These are phyloP conservation scores for Mallotus nudiflorus DNA, from an alignment of 345 rosid species.

Conservation along the genomic window DNA sequence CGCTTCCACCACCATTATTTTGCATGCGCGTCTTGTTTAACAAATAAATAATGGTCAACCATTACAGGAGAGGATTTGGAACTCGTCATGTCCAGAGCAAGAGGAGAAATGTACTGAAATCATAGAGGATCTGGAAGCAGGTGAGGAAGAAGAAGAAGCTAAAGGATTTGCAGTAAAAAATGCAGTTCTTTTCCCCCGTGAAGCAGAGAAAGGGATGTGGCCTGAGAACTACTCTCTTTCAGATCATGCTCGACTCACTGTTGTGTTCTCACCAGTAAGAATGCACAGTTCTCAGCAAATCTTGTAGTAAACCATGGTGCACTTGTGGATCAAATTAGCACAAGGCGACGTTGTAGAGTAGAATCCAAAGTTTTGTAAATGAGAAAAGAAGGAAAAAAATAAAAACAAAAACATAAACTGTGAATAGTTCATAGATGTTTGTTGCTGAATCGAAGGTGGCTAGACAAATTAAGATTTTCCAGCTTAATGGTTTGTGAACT, in stretches of 20 bases:
- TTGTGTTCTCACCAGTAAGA: constrained; percentile 65
- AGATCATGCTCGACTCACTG: constrained; percentile 76
- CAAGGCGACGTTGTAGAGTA: not conserved
- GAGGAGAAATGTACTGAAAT: constrained; percentile 13
- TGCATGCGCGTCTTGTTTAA: not conserved
- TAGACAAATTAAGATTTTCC: not conserved
- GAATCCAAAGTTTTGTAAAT: not conserved
- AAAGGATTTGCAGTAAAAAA: constrained; percentile 67
- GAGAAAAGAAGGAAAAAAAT: not conserved
- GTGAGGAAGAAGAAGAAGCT: constrained; percentile 26
- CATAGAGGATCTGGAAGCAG: constrained; percentile 1
- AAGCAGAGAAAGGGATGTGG: constrained; percentile 75
- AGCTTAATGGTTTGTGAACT: not conserved
- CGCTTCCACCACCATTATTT: not conserved
- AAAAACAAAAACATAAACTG: not conserved
- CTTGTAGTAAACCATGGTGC: not conserved
- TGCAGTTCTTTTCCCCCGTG: constrained; percentile 75
- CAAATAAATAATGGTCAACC: not conserved
- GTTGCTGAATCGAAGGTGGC: too few relatives aligned
- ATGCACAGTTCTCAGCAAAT: constrained; percentile 44
- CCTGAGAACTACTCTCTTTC: constrained; percentile 77
- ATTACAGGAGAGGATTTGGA: constrained; percentile 27
- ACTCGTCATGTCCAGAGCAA: constrained; percentile 7
- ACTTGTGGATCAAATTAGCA: not conserved
- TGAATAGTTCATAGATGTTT: not conserved